Evolutionary conservation across 2,329 filamentous ascomycete species (phyloP), one percentile per base, ranked within the genome.

Genomic region (Pseudohalonectria lignicola): DNA sequence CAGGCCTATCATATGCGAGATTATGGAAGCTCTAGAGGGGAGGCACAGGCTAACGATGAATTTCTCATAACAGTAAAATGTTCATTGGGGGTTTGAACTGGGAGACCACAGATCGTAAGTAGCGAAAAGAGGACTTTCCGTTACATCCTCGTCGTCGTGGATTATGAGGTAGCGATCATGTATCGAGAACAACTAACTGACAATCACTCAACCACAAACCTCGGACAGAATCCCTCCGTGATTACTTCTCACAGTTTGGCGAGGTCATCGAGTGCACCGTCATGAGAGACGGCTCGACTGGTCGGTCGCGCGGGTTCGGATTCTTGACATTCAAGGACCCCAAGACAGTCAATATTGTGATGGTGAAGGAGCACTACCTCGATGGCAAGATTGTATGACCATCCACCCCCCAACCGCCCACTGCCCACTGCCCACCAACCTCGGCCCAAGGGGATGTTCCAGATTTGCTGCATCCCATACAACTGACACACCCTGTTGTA

Each of bases 381-480:
- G 92, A 98, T 56, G 92, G 92, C 44, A 98, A 98, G 63, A 95
- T 98, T 60, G 92, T 96, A 74, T n/a, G n/a, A n/a, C n/a, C n/a
- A n/a, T n/a, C n/a, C n/a, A n/a, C n/a, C n/a, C n/a, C n/a, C n/a
- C n/a, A n/a, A n/a, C n/a, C n/a, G n/a, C n/a, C n/a, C n/a, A n/a
- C n/a, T n/a, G n/a, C n/a, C n/a, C n/a, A n/a, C n/a, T n/a, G n/a
- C n/a, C n/a, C n/a, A n/a, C n/a, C n/a, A n/a, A n/a, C n/a, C n/a
- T n/a, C n/a, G n/a, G n/a, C n/a, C n/a, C n/a, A n/a, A n/a, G n/a
- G n/a, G n/a, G n/a, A n/a, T n/a, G n/a, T n/a, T n/a, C n/a, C n/a
- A n/a, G n/a, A n/a, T n/a, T n/a, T n/a, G n/a, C n/a, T n/a, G n/a
- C n/a, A n/a, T n/a, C n/a, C n/a, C n/a, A n/a, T n/a, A n/a, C n/a